A percentile compares a stretch with the other conserved stretches of the same genome.
Evolutionary conservation across 1,139 yeast genomes (phyloP).

Genomic region (Suhomyces yuchorum): DNA sequence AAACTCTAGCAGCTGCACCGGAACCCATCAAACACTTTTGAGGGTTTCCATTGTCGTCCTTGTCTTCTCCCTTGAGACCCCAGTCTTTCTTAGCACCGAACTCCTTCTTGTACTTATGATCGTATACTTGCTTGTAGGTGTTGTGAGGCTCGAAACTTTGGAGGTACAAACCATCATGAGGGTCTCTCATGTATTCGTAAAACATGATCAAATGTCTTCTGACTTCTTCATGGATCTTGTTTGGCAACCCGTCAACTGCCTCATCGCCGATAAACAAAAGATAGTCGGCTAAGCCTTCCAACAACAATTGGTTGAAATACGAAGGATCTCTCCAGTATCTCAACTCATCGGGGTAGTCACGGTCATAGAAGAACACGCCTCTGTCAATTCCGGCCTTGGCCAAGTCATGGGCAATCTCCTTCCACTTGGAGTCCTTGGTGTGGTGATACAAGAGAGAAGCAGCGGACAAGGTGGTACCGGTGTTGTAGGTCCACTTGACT

Average conservation of each 20-base stretch:
- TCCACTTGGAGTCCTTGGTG: slow-evolving; percentile 59
- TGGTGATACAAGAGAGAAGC: slow-evolving; percentile 52
- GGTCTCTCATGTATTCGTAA: slow-evolving; percentile 60
- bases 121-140: slow-evolving; percentile 53
- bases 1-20: slow-evolving; percentile 68
- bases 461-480: slow-evolving; percentile 65
- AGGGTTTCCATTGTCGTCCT: slow-evolving; percentile 41
- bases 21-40: slow-evolving; percentile 63
- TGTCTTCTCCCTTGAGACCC: slow-evolving; percentile 52
- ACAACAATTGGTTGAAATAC: slow-evolving; percentile 62
- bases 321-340: slow-evolving; percentile 69
- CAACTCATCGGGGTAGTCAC: slow-evolving; percentile 59
- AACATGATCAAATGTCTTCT: slow-evolving; percentile 55
- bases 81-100: slow-evolving; percentile 60
- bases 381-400: slow-evolving; percentile 63
- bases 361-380: slow-evolving; percentile 59
- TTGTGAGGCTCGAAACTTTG: slow-evolving; percentile 64
- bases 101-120: slow-evolving; percentile 49
- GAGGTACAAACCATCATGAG: slow-evolving; percentile 59
- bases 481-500: slow-evolving; percentile 70
- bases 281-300: slow-evolving; percentile 73
- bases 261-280: slow-evolving; percentile 50
- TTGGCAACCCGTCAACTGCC: slow-evolving; percentile 43
- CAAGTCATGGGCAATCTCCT: slow-evolving; percentile 56
- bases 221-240: slow-evolving; percentile 45